A percentile compares a stretch with the other conserved stretches of the same genome.
Conservation (phyloP, 2,329 filamentous ascomycete species). For the Eutypella sp. region DNA sequence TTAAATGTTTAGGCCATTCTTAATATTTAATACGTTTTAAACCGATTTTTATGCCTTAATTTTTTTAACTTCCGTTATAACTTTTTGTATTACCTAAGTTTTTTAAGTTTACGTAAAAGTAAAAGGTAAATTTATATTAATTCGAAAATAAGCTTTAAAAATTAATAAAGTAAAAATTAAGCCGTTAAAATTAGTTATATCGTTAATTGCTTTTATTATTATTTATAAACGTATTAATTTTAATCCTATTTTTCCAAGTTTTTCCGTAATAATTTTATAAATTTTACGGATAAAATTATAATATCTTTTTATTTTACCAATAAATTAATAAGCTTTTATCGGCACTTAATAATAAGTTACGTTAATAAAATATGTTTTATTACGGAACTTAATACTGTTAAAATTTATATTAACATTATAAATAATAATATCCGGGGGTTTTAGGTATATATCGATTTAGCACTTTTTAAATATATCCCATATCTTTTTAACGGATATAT, state of each 20-base stretch:
- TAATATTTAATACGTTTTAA: not conserved
- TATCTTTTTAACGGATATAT: conserved; percentile 1
- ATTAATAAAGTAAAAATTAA: not conserved
- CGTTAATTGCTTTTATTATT: not conserved
- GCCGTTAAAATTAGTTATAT: not conserved
- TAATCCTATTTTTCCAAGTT: not conserved
- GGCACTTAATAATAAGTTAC: not conserved
- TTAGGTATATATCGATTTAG: conserved; percentile 3
- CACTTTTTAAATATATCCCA: not conserved
- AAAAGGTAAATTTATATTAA: not conserved
- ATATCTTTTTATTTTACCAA: not conserved
- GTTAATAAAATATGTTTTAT: not conserved
- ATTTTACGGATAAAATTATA: not conserved
- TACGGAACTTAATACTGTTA: not conserved
- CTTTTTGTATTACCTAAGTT: not conserved
- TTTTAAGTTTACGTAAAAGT: not conserved
- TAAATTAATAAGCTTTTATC: not conserved
- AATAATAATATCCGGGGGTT: not conserved
- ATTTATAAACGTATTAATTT: not conserved
- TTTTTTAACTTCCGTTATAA: not conserved
- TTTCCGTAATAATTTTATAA: not conserved
- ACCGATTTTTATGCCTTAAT: not conserved
- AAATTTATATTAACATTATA: conserved; percentile 3
- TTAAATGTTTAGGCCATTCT: not conserved
- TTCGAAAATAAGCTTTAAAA: not conserved